Base-by-base conservation (phyloP, 371 early-diverging fungal genomes). In the Entomophthora muscae region DNA sequence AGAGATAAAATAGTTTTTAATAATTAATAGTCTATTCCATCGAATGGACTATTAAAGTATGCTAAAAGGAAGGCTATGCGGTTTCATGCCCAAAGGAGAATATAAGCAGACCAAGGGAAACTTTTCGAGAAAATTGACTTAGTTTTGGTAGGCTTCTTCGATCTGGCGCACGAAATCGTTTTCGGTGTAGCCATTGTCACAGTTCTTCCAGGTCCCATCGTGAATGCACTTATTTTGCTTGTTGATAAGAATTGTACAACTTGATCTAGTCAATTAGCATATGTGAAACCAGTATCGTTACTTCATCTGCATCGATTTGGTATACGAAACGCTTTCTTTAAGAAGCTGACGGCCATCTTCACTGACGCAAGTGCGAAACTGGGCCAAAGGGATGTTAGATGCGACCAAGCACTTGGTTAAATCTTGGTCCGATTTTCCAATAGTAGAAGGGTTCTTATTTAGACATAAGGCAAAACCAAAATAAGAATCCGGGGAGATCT, bases 131-230 rank as follows among this genome's bases (percentile, higher is more conserved):
- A n/a, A n/a, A n/a, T n/a, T n/a, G n/a, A n/a, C n/a, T n/a, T n/a
- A n/a, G n/a, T n/a, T n/a, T n/a, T n/a, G 42, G 17, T 42, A 42
- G 5, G 42, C 42, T 42, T 42, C 42, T 17, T 42, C 42, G 17
- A 59, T 59, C 12, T 59, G 30, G n/a, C 60, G 23, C 3, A 59
- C 32, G 32, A 59, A 59, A 59, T 59, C 60, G 7, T 59, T 30
- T 7, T 21, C 60, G 10, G 7, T 10, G 23, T 59, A 23, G 0
- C 60, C 60, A 27, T 30, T 26, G 32, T 22, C 23, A 26, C 60
- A 59, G n/a, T 59, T 26, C 30, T 59, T 59, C 60, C 60, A 59
- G 30, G 32, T 32, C n/a, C 21, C 12, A 23, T 59, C 32, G 30
- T 59, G 60, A 30, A 59, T 32, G 32, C 60, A 59, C n/a, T 32